Percentiles rank a stretch among this genome's conserved stretches.
Conservation (phyloP, 2,329 filamentous ascomycete genomes). For the Aspergillus vadensis region DNA sequence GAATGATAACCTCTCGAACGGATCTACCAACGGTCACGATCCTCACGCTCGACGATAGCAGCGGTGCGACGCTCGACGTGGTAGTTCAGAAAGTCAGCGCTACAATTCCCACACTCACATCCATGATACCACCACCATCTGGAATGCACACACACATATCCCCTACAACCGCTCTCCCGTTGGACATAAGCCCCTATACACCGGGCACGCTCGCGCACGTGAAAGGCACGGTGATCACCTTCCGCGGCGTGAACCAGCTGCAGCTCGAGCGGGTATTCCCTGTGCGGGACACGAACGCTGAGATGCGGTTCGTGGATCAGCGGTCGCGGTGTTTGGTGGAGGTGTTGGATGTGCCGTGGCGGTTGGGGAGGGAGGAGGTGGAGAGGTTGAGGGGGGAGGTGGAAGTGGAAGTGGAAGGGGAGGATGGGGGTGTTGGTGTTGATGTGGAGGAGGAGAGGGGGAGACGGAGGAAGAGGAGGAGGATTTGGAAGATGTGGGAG, state of each 20-base stretch:
- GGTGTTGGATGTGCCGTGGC: conserved; percentile 58
- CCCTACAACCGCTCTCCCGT: conserved; percentile 36
- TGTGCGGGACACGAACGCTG: conserved; percentile 56
- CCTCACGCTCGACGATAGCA: conserved; percentile 63
- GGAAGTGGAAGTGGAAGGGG: conserved; percentile 40
- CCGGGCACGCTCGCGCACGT: conserved; percentile 57
- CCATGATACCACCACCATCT: no score
- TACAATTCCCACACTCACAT: neutral
- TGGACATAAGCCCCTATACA: conserved; percentile 50
- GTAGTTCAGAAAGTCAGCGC: conserved; percentile 43
- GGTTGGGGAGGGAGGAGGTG: conserved; percentile 48
- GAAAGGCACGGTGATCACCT: conserved; percentile 59
- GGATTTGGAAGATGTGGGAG: conserved; percentile 39
- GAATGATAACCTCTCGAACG: conserved; percentile 65
- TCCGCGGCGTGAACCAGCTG: conserved; percentile 55
- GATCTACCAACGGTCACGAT: conserved; percentile 56
- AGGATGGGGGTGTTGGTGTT: conserved; percentile 21
- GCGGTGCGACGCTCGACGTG: conserved; percentile 60
- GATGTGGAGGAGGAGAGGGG: conserved; percentile 34
- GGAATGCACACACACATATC: conserved; percentile 3
- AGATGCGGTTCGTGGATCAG: conserved; percentile 57
- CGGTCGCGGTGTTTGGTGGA: conserved; percentile 52
- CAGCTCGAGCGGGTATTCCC: conserved; percentile 55
- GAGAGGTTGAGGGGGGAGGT: conserved; percentile 45
- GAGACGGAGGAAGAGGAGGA: conserved; percentile 30